These are phyloP conservation scores for Silene vulgaris DNA, from an alignment of 179 eudicot species.

Conservation along the genomic window DNA sequence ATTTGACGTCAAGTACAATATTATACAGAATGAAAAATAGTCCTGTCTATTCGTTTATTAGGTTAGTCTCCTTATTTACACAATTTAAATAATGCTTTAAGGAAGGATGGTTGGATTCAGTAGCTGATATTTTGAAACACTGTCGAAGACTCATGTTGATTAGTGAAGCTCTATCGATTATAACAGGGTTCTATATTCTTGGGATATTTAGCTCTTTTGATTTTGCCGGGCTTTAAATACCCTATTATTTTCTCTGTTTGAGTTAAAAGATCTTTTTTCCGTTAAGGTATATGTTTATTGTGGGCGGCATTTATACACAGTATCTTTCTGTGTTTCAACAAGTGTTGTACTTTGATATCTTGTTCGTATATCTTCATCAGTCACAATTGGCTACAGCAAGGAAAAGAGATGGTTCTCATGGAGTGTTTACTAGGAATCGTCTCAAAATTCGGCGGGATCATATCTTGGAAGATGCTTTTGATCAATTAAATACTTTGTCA, in stretches of 20 bases:
- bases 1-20: neutral
- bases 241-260: neutral
- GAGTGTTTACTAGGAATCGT: constrained; percentile 56
- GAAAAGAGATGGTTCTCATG: constrained; percentile 53
- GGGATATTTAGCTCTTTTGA: no score
- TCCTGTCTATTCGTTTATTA: neutral
- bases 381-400: constrained; percentile 63
- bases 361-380: constrained; percentile 35
- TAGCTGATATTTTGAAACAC: neutral
- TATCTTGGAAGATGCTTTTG: constrained; percentile 88
- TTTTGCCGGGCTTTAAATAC: no score
- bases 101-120: neutral
- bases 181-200: no score
- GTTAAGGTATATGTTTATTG: neutral
- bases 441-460: constrained; percentile 82
- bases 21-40: neutral
- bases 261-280: neutral
- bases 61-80: neutral
- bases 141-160: neutral
- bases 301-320: constrained; percentile 1
- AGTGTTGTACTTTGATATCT: constrained; percentile 5
- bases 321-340: neutral
- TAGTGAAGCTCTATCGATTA: neutral
- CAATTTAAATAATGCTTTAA: neutral
- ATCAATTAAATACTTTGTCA: constrained; percentile 63